Evolutionary conservation across 129 eudicot genomes (phyloP).

Genomic region (Kitagawia praeruptora): DNA sequence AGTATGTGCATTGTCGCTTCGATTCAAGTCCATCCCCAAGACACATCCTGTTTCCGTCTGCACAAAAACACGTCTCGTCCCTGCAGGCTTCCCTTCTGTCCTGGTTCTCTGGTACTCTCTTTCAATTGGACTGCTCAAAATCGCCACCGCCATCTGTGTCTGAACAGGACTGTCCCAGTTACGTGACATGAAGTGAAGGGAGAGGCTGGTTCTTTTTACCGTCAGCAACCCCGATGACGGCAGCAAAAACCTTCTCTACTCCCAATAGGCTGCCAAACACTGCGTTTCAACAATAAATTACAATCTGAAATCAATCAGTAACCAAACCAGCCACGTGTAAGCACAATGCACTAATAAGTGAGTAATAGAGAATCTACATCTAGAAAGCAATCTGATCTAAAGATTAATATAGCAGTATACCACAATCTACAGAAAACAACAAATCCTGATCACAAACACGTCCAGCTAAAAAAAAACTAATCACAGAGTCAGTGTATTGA

Average conservation of each 20-base stretch:
- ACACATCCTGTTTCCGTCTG: slow-evolving; percentile 73
- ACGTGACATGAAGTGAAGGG: slow-evolving; percentile 40
- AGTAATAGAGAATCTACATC: slow-evolving; percentile 14
- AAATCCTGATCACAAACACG: neutral
- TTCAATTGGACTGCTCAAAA: slow-evolving; percentile 49
- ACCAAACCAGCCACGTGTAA: slow-evolving; percentile 12
- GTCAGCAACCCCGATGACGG: slow-evolving; percentile 27
- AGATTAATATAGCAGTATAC: neutral
- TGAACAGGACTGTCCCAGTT: slow-evolving; percentile 64
- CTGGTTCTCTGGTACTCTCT: slow-evolving; percentile 58
- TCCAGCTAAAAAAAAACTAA: neutral
- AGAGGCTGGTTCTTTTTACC: slow-evolving; percentile 15
- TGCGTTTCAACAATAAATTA: slow-evolving; percentile 9
- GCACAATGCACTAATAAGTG: neutral
- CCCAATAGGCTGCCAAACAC: slow-evolving; percentile 43
- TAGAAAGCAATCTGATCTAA: slow-evolving; percentile 29
- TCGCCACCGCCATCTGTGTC: slow-evolving; percentile 76
- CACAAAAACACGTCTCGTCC: slow-evolving; percentile 31
- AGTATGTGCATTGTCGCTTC: slow-evolving; percentile 73
- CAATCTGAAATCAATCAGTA: slow-evolving; percentile 22
- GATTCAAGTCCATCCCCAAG: slow-evolving; percentile 79
- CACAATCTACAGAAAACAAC: slow-evolving; percentile 19
- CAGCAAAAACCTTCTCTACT: slow-evolving; percentile 32
- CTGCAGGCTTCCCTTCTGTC: slow-evolving; percentile 50
- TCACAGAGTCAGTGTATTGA: too few species aligned